A percentile compares a stretch with the other conserved stretches of the same genome.
Evolutionary conservation across 2,329 filamentous ascomycete species (phyloP).

Genomic region (Fusarium veterinarium): DNA sequence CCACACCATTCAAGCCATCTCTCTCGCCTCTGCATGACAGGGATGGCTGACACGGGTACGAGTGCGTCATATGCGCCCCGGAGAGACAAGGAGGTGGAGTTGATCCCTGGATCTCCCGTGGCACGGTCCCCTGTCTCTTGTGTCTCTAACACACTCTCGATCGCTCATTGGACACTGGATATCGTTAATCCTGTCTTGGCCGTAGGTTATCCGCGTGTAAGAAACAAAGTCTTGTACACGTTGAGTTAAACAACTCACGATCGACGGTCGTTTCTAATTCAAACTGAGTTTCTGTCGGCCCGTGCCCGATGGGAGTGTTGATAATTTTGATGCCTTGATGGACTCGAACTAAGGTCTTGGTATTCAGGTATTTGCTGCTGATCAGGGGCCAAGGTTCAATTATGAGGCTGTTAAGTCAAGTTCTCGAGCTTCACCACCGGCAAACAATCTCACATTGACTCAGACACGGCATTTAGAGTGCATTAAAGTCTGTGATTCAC

Average conservation of each 20-base stretch:
- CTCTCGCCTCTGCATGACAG: conserved; percentile 39
- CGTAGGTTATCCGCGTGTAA: conserved; percentile 18
- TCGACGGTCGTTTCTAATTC: conserved; percentile 35
- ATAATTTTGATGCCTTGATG: conserved; percentile 4
- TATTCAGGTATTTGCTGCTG: neutral
- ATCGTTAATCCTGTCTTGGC: conserved; percentile 22
- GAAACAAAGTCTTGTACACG: conserved; percentile 32
- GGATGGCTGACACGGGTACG: conserved; percentile 41
- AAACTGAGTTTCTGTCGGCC: conserved; percentile 12
- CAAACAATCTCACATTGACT: neutral
- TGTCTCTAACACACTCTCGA: conserved; percentile 40
- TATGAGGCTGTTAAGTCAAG: conserved; percentile 25
- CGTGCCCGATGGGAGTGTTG: conserved; percentile 6
- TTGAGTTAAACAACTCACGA: conserved; percentile 29
- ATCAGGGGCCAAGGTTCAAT: conserved; percentile 10
- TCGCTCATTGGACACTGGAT: conserved; percentile 22
- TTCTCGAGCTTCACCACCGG: neutral
- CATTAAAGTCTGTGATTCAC: neutral
- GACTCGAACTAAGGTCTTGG: conserved; percentile 4
- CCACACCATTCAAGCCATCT: conserved; percentile 29
- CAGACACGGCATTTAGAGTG: neutral
- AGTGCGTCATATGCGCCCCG: conserved; percentile 47
- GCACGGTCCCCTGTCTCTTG: conserved; percentile 34
- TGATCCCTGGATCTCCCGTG: conserved; percentile 35
- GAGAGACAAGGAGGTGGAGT: conserved; percentile 36